These are phyloP conservation scores for Anethum foeniculum DNA, from an alignment of 140 eudicot genomes.

Conservation along the genomic window DNA sequence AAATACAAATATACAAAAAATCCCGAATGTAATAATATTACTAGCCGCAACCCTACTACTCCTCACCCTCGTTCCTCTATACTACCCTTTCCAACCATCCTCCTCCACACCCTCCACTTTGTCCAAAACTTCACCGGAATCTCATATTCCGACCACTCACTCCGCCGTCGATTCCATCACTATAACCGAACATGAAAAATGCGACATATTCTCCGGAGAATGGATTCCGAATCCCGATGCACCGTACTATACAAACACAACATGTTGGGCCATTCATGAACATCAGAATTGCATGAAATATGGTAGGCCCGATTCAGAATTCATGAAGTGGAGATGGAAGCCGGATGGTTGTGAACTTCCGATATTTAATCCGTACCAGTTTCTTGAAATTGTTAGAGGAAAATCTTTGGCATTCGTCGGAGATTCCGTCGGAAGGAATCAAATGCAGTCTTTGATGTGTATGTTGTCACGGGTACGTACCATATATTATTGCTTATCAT, in stretches of 20 bases:
- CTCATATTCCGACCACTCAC: neutral
- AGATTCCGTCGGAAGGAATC: slow-evolving; percentile 73
- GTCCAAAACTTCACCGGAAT: slow-evolving; percentile 9
- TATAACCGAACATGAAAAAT: slow-evolving; percentile 37
- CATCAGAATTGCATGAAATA: slow-evolving; percentile 75
- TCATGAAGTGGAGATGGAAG: slow-evolving; percentile 76
- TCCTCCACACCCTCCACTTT: slow-evolving; percentile 17
- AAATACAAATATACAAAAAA: neutral
- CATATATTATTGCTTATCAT: neutral
- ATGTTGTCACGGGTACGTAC: slow-evolving; percentile 53
- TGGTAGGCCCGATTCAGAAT: slow-evolving; percentile 60
- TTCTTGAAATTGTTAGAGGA: slow-evolving; percentile 50
- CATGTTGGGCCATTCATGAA: slow-evolving; percentile 73
- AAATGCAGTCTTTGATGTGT: slow-evolving; percentile 75
- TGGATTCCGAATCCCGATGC: slow-evolving; percentile 69
- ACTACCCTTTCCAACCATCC: slow-evolving; percentile 33
- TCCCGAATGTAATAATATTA: slow-evolving; percentile 25
- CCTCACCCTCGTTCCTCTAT: slow-evolving; percentile 46
- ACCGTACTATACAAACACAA: slow-evolving; percentile 56
- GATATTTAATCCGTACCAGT: slow-evolving; percentile 50
- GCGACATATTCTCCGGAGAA: slow-evolving; percentile 58
- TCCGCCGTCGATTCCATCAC: slow-evolving; percentile 24
- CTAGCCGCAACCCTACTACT: slow-evolving; percentile 36
- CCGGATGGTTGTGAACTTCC: slow-evolving; percentile 67
- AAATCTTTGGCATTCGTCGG: slow-evolving; percentile 72